phyloP scores from a whole-genome alignment of 768 basidiomycete species.

The Tylopilus plumbeoviolaceoides region DNA sequence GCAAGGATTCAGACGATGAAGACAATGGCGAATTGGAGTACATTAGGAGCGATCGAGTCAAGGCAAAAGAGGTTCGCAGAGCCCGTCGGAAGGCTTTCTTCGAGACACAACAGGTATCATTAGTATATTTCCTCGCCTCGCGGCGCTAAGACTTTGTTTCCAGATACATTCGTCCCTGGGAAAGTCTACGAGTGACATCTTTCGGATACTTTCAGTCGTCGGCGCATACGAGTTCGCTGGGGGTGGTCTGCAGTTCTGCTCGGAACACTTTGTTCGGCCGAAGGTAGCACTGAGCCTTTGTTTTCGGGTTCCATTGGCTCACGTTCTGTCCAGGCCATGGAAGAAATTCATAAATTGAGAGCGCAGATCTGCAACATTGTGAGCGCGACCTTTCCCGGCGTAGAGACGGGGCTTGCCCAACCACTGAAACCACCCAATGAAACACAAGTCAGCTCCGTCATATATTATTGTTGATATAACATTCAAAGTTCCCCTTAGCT shows the following conservation, averaged over 20 bases:
- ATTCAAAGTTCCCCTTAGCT: slow-evolving; percentile 47
- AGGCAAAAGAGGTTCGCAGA: slow-evolving; percentile 55
- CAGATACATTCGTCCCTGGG: slow-evolving; percentile 82
- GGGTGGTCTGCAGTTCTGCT: slow-evolving; percentile 76
- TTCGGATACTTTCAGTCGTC: slow-evolving; percentile 87
- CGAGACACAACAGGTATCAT: slow-evolving; percentile 68
- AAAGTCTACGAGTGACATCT: slow-evolving; percentile 75
- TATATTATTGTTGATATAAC: neutral
- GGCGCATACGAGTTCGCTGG: slow-evolving; percentile 95
- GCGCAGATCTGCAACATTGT: slow-evolving; percentile 87
- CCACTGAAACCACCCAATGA: slow-evolving; percentile 74
- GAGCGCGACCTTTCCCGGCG: slow-evolving; percentile 65
- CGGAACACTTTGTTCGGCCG: slow-evolving; percentile 81
- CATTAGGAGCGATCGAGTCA: slow-evolving; percentile 44
- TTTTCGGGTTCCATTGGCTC: neutral
- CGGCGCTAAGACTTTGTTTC: slow-evolving; percentile 1
- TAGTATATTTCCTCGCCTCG: neutral
- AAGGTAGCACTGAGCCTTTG: slow-evolving; percentile 54
- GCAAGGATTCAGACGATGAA: slow-evolving; percentile 39
- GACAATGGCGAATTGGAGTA: slow-evolving; percentile 37
- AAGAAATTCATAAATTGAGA: slow-evolving; percentile 95
- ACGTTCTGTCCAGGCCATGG: slow-evolving; percentile 72
- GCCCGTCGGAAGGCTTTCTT: slow-evolving; percentile 75
- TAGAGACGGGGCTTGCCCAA: slow-evolving; percentile 54
- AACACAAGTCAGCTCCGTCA: slow-evolving; percentile 54